Base-by-base conservation (phyloP, 805 yeast species). In the Starmerella bombi region DNA sequence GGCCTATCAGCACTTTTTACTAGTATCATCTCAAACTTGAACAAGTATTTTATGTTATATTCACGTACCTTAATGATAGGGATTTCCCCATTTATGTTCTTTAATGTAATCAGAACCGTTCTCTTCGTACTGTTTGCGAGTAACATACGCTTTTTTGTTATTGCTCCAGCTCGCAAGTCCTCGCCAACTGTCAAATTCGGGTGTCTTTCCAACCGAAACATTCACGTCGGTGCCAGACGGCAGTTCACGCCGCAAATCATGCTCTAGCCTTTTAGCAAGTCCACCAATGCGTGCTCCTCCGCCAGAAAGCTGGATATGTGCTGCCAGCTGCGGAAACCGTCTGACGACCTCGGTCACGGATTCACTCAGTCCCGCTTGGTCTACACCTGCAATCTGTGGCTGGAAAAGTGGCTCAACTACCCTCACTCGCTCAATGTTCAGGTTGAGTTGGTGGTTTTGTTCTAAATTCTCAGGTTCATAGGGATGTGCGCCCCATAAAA, bases 281-380 rank as follows among this genome's bases (percentile, higher is more conserved):
- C 80, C 79, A 10, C 72, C 71, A 42, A 83, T 66, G 36, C 67
- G 54, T 1, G 86, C 71, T 37, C 75, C 72, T 0, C 99, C 97
- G 32, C 99, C 99, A 3, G 94, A 80, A 22, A 88, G 47, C 56
- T 84, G 80, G 1, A 88, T 66, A 56, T 85, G 82, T 6, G 50
- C 40, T 20, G 80, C 56, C 25, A 70, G 60, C 1, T 70, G 62
- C 22, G 73, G 74, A 38, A 31, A 42, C 32, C 32, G 36, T 10
- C 38, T 33, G 5, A 86, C 54, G 6, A 83, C 66, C 43, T 76
- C 80, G 48, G 77, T 79, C 41, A 77, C 68, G 31, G 85, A 61
- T 59, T 91, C 97, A 19, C 72, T 57, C n/a, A 91, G 67, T 21
- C 97, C 97, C 0, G 96, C 94, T 61, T 86, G 97, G 59, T 91